These are phyloP conservation scores for Candida coquimbonensis DNA, from an alignment of 805 yeast species.

Conservation along the genomic window DNA sequence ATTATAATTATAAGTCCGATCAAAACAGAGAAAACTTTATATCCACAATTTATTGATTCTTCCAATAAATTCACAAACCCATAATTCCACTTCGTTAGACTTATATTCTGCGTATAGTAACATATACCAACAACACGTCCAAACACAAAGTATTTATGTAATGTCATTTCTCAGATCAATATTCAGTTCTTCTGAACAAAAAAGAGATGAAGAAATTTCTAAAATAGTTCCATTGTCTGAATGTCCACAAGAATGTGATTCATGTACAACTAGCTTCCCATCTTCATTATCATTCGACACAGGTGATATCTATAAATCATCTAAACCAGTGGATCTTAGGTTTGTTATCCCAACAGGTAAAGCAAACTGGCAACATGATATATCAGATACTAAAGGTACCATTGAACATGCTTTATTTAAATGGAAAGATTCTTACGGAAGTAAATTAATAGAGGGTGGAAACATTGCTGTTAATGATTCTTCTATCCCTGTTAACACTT, in stretches of 20 bases:
- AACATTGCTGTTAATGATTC: slow-evolving; percentile 46
- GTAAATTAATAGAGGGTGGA: slow-evolving; percentile 20
- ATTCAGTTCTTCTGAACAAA: background rate
- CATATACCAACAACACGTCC: background rate
- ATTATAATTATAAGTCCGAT: too few species aligned
- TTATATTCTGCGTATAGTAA: too few species aligned
- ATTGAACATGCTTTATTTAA: slow-evolving; percentile 37
- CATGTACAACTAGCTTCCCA: slow-evolving; percentile 51
- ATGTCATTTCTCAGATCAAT: background rate
- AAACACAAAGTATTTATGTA: background rate
- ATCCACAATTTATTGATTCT: too few species aligned
- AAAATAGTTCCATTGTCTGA: slow-evolving; percentile 37
- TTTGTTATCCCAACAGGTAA: slow-evolving; percentile 79
- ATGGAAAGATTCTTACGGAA: slow-evolving; percentile 30
- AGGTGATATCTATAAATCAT: slow-evolving; percentile 49
- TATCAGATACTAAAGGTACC: slow-evolving; percentile 41
- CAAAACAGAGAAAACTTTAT: too few species aligned
- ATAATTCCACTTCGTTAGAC: too few species aligned
- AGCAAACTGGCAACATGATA: slow-evolving; percentile 78
- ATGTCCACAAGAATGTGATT: slow-evolving; percentile 47
- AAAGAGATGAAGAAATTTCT: slow-evolving; percentile 26
- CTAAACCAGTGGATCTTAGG: slow-evolving; percentile 65
- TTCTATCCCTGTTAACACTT: slow-evolving; percentile 42
- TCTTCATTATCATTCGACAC: slow-evolving; percentile 37
- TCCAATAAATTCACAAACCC: too few species aligned